phyloP scores from a whole-genome alignment of 345 rosid species.

The Moricandia moricandioides region DNA sequence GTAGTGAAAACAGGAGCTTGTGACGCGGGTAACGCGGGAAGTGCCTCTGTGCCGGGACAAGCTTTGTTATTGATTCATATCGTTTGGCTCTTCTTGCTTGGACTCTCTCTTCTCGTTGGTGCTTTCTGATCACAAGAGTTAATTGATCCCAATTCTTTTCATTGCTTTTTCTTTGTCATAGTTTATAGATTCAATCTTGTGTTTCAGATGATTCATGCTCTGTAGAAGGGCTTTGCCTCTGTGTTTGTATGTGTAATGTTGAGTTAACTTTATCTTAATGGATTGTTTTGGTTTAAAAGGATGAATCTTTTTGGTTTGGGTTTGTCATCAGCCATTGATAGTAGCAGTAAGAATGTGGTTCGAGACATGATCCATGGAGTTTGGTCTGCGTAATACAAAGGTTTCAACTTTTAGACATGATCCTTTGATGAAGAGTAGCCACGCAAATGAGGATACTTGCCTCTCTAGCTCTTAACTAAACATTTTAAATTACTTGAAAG shows the following conservation, averaged over 20 bases:
- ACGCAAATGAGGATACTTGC: not conserved
- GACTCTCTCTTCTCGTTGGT: conserved; percentile 73
- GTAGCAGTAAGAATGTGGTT: not conserved
- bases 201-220: not conserved
- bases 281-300: not conserved
- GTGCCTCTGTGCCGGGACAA: conserved; percentile 77
- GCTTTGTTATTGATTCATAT: conserved; percentile 84
- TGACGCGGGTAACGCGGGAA: conserved; percentile 63
- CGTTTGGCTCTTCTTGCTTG: conserved; percentile 88
- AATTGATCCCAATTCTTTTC: conserved; percentile 3
- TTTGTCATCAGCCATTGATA: not conserved
- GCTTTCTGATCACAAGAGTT: conserved; percentile 45
- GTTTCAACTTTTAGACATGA: not conserved
- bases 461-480: not conserved
- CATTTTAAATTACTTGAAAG: not conserved
- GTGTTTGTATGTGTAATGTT: conserved; percentile 21
- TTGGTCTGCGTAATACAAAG: not conserved
- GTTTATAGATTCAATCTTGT: not conserved
- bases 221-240: not conserved
- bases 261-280: not conserved
- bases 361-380: conserved; percentile 10
- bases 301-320: conserved; percentile 15
- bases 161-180: not conserved
- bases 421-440: not conserved
- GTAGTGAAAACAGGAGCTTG: conserved; percentile 78